Base-by-base conservation (phyloP, 352 stramenopile genomes). In the Globisporangium spiculum region DNA sequence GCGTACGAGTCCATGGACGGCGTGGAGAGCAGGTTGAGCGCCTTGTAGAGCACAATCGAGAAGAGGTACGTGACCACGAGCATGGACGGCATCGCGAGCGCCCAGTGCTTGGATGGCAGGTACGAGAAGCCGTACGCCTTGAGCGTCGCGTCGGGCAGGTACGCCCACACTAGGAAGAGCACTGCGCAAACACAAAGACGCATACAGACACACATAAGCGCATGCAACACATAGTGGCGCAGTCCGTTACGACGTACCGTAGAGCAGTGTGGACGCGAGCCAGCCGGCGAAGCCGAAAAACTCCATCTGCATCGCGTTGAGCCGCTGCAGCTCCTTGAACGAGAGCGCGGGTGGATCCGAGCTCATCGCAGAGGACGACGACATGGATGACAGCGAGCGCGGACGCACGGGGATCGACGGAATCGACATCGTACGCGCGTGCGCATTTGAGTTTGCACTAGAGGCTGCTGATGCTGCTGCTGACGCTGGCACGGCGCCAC, bases 101-200 rank as follows among this genome's bases (percentile, higher is more conserved):
- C 89, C 91, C 89, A 97, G 78, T 94, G 91, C 75, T 96, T 96
- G 62, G 86, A 93, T 32, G 91, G 89, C 61, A 94, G 90, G 76
- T 97, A 97, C 54, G 91, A 94, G 48, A 96, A 79, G 0, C 91
- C 91, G 70, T 96, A 90, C 1, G 78, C 76, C 41, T 85, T 70
- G 38, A 97, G 74, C 52, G 88, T 91, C 55, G 68, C 63, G 59
- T 97, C 89, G 0, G 91, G 89, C 12, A 97, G 70, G 61, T 96
- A 97, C 18, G 91, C 90, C 91, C 91, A 97, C 56, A 93, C 71
- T 36, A 97, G 76, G 72, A 94, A 97, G 24, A 93, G 70, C 60
- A 91, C 88, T 96, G 46, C 48, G 69, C 2, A n/a, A 63, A 48
- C 7, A 69, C 20, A 22, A 4, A 32, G 24, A 26, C 16, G 22